Evolutionary conservation across 2,329 filamentous ascomycete genomes (phyloP), one percentile per base, ranked within the genome.

Genomic region (Ceratocystis eucalypticola): DNA sequence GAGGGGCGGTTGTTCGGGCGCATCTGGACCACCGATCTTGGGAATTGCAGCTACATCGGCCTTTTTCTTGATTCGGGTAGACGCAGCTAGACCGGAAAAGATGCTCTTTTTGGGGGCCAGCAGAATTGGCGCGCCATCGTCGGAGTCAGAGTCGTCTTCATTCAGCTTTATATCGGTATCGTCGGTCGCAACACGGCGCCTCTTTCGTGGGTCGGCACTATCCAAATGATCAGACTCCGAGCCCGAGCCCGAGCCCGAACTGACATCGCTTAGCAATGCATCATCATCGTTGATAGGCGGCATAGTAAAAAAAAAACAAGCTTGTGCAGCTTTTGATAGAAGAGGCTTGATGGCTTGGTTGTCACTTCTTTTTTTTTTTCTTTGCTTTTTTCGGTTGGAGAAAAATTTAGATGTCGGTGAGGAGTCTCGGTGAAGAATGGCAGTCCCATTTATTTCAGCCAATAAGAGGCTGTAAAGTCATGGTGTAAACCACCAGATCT

Each of bases 21-120:
- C 61, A 44, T 68, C 28, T 10, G 65, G 12, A 65, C 67, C 46
- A 70, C 70, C 66, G 61, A 66, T 68, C 48, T 67, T 67, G 48
- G 70, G 65, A 66, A 69, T 68, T 44, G 69, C 66, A 48, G 68
- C 62, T 55, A 68, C 65, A 45, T 70, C 70, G 12, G 66, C 68
- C 46, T 75, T 78, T 69, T 76, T 75, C 69, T 77, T 82, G 68
- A 85, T 76, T 67, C 82, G 78, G 3, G 82, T 84, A 2, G 82
- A 82, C 3, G 77, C 80, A 67, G 78, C 75, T 65, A 82, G 77
- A 10, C 78, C 77, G 12, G 78, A 22, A 30, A 68, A 75, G 0
- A 78, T 68, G 2, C 73, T 70, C 12, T 69, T 71, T 65, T 76
- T 72, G 8, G 77, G 46, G n/a, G 74, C 72, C 8, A 67, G 53